A percentile compares a stretch with the other conserved stretches of the same genome.
Evolutionary conservation across 257 asterid genomes (phyloP).

Genomic region (Solanum verrucosum): DNA sequence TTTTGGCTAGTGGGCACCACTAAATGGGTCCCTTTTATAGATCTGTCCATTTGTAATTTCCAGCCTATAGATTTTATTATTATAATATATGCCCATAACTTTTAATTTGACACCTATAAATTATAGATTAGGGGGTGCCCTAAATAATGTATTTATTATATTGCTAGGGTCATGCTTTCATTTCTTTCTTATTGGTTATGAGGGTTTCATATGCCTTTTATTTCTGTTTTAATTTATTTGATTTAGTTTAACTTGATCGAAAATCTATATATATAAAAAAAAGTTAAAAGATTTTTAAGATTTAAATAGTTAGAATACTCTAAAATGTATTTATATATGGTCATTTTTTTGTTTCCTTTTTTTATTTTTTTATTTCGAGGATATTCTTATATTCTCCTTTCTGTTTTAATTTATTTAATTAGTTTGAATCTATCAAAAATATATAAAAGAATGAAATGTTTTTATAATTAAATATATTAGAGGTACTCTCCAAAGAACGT

Average conservation of each 20-base stretch:
- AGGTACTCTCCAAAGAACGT: not conserved
- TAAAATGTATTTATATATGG: not conserved
- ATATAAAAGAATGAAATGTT: no score
- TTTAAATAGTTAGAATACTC: not conserved
- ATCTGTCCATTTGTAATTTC: conserved; percentile 28
- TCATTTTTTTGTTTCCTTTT: not conserved
- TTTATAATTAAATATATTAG: no score
- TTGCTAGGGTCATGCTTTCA: not conserved
- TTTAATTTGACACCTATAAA: not conserved
- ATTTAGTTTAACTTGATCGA: not conserved
- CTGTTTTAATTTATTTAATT: not conserved
- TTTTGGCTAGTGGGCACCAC: not conserved
- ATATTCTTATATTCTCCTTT: not conserved
- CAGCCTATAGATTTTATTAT: not conserved
- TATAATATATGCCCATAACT: not conserved
- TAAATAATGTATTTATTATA: not conserved
- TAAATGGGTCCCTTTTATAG: conserved; percentile 17
- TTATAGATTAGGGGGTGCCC: not conserved
- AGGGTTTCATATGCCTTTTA: not conserved
- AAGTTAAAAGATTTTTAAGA: not conserved
- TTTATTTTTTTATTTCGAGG: not conserved
- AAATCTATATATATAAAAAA: not conserved
- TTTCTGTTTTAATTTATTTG: not conserved
- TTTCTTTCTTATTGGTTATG: not conserved
- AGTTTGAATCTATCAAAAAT: not conserved